Evolutionary conservation across 768 basidiomycete genomes (phyloP), one percentile per base, ranked within the genome.

Genomic region (Multifurca ochricompacta): DNA sequence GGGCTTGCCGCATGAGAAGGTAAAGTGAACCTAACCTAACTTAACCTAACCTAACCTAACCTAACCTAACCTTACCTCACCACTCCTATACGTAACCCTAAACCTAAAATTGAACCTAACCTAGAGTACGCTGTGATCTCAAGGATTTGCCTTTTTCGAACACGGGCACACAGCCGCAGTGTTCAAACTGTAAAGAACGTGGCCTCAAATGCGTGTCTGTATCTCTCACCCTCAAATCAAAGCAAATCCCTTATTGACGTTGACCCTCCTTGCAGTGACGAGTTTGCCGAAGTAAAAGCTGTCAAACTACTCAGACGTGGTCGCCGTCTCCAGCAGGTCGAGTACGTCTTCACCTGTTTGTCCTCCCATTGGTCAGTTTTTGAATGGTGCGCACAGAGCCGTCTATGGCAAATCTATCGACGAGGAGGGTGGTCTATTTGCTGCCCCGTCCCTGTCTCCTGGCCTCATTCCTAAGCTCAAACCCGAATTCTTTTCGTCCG

Each of bases 141-240:
- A 94, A 95, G 67, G 90, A 94, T 69, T 74, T 85, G 39, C 77
- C 80, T 48, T 70, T 80, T 36, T 70, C 77, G 42, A 67, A 61
- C 73, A 78, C 61, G 31, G 53, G 64, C 4, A 73, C 69, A 16
- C 71, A 64, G 18, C 70, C 75, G 2, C 76, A 81, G 8, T 96
- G 93, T 68, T 87, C 90, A 7, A 95, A 95, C 67, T 96, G 93
- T 70, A 82, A 75, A 62, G 90, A 94, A 67, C 85, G 93, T 40
- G 83, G 82, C 21, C 78, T 92, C 34, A 89, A 90, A 77, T 95
- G 93, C 87, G 85, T 95, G 91, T 92, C 74, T 62, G 91, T 80
- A 16, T 13, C 37, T n/a, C 37, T 36, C 42, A 19, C 4, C 42
- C 32, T 34, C 18, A 16, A n/a, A 40, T n/a, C 31, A n/a, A 36